phyloP scores from a whole-genome alignment of 2,329 filamentous ascomycete genomes.

The Monosporascus sp. region DNA sequence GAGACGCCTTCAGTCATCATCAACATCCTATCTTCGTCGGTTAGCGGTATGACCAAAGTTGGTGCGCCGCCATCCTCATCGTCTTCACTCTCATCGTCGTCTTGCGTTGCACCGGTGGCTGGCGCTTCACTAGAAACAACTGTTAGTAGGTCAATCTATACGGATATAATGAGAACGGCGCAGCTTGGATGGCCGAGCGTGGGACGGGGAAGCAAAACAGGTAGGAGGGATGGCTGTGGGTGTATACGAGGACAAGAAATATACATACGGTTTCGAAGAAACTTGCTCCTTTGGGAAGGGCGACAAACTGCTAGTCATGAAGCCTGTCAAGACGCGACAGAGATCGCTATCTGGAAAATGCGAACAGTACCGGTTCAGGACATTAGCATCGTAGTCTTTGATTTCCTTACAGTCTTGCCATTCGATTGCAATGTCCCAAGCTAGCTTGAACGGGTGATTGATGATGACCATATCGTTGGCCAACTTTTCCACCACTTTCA shows the following conservation, averaged over 20 bases:
- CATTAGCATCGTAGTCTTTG: conserved; percentile 67
- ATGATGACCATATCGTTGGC: conserved; percentile 95
- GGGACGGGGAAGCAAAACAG: too few species aligned
- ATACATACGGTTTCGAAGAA: conserved; percentile 7
- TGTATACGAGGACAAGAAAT: not conserved
- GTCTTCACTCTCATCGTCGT: conserved; percentile 46
- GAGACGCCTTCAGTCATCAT: conserved; percentile 73
- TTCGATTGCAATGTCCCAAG: conserved; percentile 87
- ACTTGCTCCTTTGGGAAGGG: conserved; percentile 56
- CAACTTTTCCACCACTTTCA: conserved; percentile 66
- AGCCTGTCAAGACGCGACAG: conserved; percentile 75
- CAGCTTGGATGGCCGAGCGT: too few species aligned
- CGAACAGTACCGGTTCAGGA: conserved; percentile 74
- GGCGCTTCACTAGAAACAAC: conserved; percentile 4
- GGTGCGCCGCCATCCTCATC: conserved; percentile 52
- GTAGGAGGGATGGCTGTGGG: not conserved
- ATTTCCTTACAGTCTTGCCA: conserved; percentile 78
- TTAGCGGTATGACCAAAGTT: conserved; percentile 52
- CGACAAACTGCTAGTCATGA: conserved; percentile 75
- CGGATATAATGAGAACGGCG: too few species aligned
- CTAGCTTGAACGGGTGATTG: conserved; percentile 80
- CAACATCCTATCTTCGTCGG: conserved; percentile 71
- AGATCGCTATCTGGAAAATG: conserved; percentile 84
- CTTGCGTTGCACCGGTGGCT: conserved; percentile 20
- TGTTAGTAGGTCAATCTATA: not conserved